Percentiles rank a stretch among this genome's conserved stretches.
Evolutionary conservation across 306 rosid genomes (phyloP).

Genomic region (Corylus americana): DNA sequence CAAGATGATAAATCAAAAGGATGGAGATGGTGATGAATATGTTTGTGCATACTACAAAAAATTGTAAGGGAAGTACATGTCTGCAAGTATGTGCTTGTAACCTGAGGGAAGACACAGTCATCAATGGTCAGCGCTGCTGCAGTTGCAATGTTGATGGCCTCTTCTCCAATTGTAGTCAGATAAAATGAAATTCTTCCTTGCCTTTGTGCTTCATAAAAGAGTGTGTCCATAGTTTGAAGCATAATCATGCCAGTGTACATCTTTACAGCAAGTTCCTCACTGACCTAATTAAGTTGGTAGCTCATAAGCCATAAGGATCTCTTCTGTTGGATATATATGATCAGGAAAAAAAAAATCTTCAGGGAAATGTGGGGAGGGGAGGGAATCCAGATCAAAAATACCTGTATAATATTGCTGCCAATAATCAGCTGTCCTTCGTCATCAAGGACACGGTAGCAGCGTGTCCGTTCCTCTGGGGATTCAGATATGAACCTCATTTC

Average conservation of each 20-base stretch:
- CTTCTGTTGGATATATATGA: neutral
- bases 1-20: neutral
- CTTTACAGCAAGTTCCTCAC: slow-evolving; percentile 58
- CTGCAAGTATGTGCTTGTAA: slow-evolving; percentile 24
- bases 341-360: neutral
- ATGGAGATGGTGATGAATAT: neutral
- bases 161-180: slow-evolving; percentile 77
- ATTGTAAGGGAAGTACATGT: slow-evolving; percentile 14
- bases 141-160: slow-evolving; percentile 82
- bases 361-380: slow-evolving; percentile 2
- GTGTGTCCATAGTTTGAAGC: slow-evolving; percentile 84
- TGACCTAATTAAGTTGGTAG: slow-evolving; percentile 45
- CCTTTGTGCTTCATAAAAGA: slow-evolving; percentile 90
- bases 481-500: slow-evolving; percentile 59
- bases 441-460: slow-evolving; percentile 79
- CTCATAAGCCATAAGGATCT: slow-evolving; percentile 7
- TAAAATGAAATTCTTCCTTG: slow-evolving; percentile 93
- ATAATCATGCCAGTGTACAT: slow-evolving; percentile 80
- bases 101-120: slow-evolving; percentile 89
- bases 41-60: slow-evolving; percentile 2
- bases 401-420: slow-evolving; percentile 50
- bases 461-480: slow-evolving; percentile 45
- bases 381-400: slow-evolving; percentile 20
- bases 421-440: slow-evolving; percentile 53
- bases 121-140: slow-evolving; percentile 78